phyloP scores from a whole-genome alignment of 2,329 filamentous ascomycete genomes.

The Paracorniculantispora psalliotae region DNA sequence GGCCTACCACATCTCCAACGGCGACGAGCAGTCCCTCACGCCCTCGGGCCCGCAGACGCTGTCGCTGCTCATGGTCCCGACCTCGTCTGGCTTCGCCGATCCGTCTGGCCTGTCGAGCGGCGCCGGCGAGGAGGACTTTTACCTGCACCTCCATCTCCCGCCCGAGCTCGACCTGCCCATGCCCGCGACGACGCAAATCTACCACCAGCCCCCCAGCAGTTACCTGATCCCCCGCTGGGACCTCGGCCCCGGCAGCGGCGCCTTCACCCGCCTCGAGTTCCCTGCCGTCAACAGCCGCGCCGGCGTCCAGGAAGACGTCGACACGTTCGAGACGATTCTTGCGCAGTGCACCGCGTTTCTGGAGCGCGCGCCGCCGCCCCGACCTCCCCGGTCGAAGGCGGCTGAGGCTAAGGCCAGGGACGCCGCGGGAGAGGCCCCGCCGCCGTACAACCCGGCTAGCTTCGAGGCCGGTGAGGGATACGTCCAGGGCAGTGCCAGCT shows the following conservation, averaged over 20 bases:
- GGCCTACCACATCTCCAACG: slow-evolving; percentile 87
- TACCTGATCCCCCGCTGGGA: slow-evolving; percentile 97
- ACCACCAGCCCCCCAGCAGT: slow-evolving; percentile 86
- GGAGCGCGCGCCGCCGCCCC: slow-evolving; percentile 69
- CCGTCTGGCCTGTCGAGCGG: slow-evolving; percentile 42
- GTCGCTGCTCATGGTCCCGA: slow-evolving; percentile 93
- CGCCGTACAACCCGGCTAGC: slow-evolving; percentile 73
- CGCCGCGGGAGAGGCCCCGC: slow-evolving; percentile 41
- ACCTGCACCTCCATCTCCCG: slow-evolving; percentile 89
- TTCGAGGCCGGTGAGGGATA: slow-evolving; percentile 80
- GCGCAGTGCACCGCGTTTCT: slow-evolving; percentile 97
- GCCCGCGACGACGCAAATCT: slow-evolving; percentile 94
- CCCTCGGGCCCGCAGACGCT: slow-evolving; percentile 84
- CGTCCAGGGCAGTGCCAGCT: slow-evolving; percentile 56
- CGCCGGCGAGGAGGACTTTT: slow-evolving; percentile 82
- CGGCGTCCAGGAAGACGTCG: slow-evolving; percentile 82
- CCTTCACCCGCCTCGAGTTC: slow-evolving; percentile 92
- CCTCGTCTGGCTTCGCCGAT: slow-evolving; percentile 65
- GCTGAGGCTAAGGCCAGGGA: slow-evolving; percentile 34
- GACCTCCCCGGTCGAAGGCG: slow-evolving; percentile 27
- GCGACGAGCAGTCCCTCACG: slow-evolving; percentile 76
- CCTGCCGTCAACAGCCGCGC: slow-evolving; percentile 65
- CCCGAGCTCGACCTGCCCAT: slow-evolving; percentile 91
- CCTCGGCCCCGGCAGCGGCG: slow-evolving; percentile 77
- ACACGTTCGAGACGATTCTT: slow-evolving; percentile 95